Conservation (phyloP, 1,139 yeast species). For the Pichia kudriavzevii region DNA sequence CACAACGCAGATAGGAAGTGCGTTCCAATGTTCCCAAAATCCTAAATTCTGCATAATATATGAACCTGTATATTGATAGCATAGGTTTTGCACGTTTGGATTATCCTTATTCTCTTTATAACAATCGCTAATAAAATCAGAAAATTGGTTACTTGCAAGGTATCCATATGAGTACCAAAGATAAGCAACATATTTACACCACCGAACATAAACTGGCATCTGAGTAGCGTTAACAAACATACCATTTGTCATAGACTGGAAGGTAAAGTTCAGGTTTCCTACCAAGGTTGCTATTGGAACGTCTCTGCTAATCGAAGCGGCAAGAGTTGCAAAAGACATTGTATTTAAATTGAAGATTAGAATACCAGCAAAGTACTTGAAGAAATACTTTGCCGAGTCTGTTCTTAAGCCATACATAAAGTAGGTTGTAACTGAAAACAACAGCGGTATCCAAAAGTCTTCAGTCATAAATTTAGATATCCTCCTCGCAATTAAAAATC, state of each 20-base stretch:
- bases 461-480: slow-evolving; percentile 61
- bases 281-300: slow-evolving; percentile 59
- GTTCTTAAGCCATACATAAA: slow-evolving; percentile 72
- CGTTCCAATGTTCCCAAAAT: slow-evolving; percentile 57
- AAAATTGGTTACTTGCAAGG: slow-evolving; percentile 55
- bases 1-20: slow-evolving; percentile 54
- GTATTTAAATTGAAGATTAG: slow-evolving; percentile 52
- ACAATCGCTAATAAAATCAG: slow-evolving; percentile 36
- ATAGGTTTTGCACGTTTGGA: slow-evolving; percentile 20
- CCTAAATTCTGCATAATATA: slow-evolving; percentile 54
- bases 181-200: slow-evolving; percentile 71
- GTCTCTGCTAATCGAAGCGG: slow-evolving; percentile 55
- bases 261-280: slow-evolving; percentile 57
- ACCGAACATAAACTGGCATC: slow-evolving; percentile 80
- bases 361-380: slow-evolving; percentile 52
- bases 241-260: slow-evolving; percentile 76
- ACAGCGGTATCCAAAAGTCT: slow-evolving; percentile 56
- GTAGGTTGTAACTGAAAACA: slow-evolving; percentile 55
- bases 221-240: slow-evolving; percentile 66
- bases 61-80: slow-evolving; percentile 37
- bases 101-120: slow-evolving; percentile 32
- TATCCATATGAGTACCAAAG: slow-evolving; percentile 79
- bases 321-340: slow-evolving; percentile 47
- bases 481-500: slow-evolving; percentile 62
- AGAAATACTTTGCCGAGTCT: slow-evolving; percentile 41